phyloP scores from a whole-genome alignment of 139 green algal species.

The Diplosphaera chodatii region DNA sequence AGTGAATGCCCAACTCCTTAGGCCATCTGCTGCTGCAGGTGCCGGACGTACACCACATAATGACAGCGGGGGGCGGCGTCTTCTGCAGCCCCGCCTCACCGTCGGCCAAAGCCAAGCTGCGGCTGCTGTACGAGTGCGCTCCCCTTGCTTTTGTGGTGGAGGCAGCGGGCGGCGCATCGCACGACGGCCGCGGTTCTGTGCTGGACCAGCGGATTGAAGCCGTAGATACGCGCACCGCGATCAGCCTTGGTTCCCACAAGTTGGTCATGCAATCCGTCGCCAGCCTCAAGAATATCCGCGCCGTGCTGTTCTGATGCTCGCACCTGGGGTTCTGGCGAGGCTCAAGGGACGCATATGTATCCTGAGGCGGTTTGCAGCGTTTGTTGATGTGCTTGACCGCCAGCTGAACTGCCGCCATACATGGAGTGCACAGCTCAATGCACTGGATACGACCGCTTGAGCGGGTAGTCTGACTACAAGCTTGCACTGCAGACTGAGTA shows the following conservation, averaged over 20 bases:
- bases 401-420: too few species aligned
- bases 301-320: too few species aligned
- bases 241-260: constrained; percentile 46
- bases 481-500: too few species aligned
- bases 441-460: too few species aligned
- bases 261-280: not conserved
- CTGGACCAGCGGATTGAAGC: constrained; percentile 34
- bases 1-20: too few species aligned
- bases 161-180: constrained; percentile 60
- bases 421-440: too few species aligned
- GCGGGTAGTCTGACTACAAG: too few species aligned
- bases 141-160: constrained; percentile 70
- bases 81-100: constrained; percentile 72
- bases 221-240: constrained; percentile 6
- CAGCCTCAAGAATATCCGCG: not conserved
- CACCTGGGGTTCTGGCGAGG: too few species aligned
- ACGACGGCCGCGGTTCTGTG: constrained; percentile 29
- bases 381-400: too few species aligned
- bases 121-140: constrained; percentile 77
- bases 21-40: constrained; percentile 55
- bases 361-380: too few species aligned
- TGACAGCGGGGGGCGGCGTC: constrained; percentile 75
- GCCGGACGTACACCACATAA: constrained; percentile 80
- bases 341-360: too few species aligned
- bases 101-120: constrained; percentile 64